Evolutionary conservation across 1,284 basidiomycete species (phyloP), one percentile per base, ranked within the genome.

Genomic region (Psilocybe mexicana): DNA sequence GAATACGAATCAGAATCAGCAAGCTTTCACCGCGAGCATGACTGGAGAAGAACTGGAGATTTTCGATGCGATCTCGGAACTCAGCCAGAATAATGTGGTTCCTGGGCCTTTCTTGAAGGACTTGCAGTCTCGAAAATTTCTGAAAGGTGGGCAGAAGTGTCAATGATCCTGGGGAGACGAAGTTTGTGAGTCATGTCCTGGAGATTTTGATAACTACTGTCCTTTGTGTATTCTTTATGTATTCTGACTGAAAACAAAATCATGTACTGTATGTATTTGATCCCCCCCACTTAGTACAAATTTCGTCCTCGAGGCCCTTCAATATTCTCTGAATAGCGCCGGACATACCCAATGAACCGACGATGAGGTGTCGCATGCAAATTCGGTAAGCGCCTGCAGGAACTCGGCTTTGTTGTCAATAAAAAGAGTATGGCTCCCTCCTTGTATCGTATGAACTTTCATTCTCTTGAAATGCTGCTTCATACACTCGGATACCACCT

Each of bases 401-500:
- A 62, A 62, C 5, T 57, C 57, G 3, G 46, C 46, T 43, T 50
- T 46, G 30, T 64, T 60, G 26, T 64, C 63, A 40, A 61, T 59
- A 36, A 64, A 64, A 24, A 61, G 23, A 5, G 61, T 48, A 52
- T 64, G 63, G 28, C 61, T 59, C 53, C 59, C 63, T 11, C 55
- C 61, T 38, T 55, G 44, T 36, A 64, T 59, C 38, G 36, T 53
- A 47, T 59, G 49, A 35, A 62, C 57, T 33, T 64, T 58, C 12
- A 59, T 40, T 24, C 63, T 48, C 43, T 60, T 63, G 58, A 67
- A 65, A 51, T 63, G 60, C 30, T 59, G 52, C 55, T 43, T 45
- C 47, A 63, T 58, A n/a, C 49, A 55, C 10, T 47, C 43, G n/a
- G 47, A 52, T 11, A 59, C 56, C n/a, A 55, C 53, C 23, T 58